phyloP scores from a whole-genome alignment of 2,329 filamentous ascomycete genomes.

The Capronia epimyces region DNA sequence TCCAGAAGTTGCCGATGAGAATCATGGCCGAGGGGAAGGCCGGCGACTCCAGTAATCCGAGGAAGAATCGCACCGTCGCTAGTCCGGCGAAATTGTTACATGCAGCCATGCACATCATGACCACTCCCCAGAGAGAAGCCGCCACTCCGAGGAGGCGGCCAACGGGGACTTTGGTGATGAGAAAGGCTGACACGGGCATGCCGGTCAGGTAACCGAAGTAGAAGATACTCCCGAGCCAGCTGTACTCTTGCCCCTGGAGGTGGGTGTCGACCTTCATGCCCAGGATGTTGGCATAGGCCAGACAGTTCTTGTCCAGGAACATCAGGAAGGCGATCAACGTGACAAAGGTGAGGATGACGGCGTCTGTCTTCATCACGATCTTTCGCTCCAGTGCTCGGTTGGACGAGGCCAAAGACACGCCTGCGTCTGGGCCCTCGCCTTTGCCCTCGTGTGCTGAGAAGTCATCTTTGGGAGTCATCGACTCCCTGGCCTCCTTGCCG shows the following conservation, averaged over 20 bases:
- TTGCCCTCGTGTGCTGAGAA: not conserved
- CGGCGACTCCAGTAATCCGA: slow-evolving; percentile 26
- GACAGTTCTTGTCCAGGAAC: slow-evolving; percentile 6
- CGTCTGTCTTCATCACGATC: slow-evolving; percentile 1
- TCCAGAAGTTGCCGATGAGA: slow-evolving; percentile 21
- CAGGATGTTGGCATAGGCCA: slow-evolving; percentile 48
- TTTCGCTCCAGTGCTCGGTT: not conserved
- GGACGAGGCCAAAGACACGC: not conserved
- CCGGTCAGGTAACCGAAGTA: slow-evolving; percentile 48
- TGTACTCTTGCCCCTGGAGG: slow-evolving; percentile 42
- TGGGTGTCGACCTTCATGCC: slow-evolving; percentile 27
- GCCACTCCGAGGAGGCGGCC: slow-evolving; percentile 44
- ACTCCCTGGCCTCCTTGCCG: too few relatives aligned
- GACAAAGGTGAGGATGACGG: not conserved
- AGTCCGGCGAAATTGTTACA: slow-evolving; percentile 7
- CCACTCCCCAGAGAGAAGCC: slow-evolving; percentile 1
- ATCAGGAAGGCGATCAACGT: not conserved
- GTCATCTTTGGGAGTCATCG: too few relatives aligned
- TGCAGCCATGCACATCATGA: not conserved
- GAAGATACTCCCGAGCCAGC: slow-evolving; percentile 44
- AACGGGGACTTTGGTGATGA: slow-evolving; percentile 46
- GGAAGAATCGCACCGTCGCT: slow-evolving; percentile 3
- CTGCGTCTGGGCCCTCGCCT: not conserved
- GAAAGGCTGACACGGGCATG: slow-evolving; percentile 46
- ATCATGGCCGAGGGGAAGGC: slow-evolving; percentile 32